Conservation (phyloP, 352 stramenopile genomes). For the Phytophthora aleatoria region DNA sequence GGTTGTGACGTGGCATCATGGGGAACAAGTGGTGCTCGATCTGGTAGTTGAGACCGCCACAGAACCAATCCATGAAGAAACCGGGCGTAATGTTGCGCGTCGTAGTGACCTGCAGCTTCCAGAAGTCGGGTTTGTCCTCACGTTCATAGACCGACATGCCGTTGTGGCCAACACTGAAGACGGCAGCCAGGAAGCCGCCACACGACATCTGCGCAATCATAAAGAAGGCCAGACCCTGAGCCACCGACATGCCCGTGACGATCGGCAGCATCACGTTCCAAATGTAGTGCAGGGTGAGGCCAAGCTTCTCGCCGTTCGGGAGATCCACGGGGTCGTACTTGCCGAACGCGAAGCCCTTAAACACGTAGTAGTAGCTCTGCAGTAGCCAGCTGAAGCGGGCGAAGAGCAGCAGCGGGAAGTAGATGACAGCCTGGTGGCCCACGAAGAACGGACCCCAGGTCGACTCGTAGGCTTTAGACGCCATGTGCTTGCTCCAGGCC, state of each 20-base stretch:
- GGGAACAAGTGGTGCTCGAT: constrained; percentile 99
- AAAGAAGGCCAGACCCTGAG: constrained; percentile 82
- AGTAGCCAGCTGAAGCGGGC: constrained; percentile 96
- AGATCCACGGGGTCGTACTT: constrained; percentile 89
- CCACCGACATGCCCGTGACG: constrained; percentile 63
- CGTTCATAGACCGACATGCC: constrained; percentile 98
- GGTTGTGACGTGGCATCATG: constrained; percentile 96
- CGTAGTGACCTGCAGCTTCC: constrained; percentile 98
- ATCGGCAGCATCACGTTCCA: constrained; percentile 91
- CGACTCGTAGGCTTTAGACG: constrained; percentile 83
- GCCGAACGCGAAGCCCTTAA: constrained; percentile 85
- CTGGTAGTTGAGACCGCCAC: constrained; percentile 98
- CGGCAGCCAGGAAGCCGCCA: constrained; percentile 94
- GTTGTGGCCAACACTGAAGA: constrained; percentile 98
- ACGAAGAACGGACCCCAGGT: constrained; percentile 91
- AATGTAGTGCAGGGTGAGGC: constrained; percentile 88
- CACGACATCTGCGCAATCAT: constrained; percentile 88
- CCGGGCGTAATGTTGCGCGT: constrained; percentile 96
- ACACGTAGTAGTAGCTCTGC: constrained; percentile 96
- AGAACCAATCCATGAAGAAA: constrained; percentile 98
- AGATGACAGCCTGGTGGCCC: constrained; percentile 93
- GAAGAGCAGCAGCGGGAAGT: constrained; percentile 97
- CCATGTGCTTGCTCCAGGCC: constrained; percentile 97
- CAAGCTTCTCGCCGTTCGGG: constrained; percentile 75
- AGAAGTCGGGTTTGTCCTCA: constrained; percentile 96